phyloP scores from a whole-genome alignment of 495 filamentous ascomycete genomes.

The Xylaria acuta region DNA sequence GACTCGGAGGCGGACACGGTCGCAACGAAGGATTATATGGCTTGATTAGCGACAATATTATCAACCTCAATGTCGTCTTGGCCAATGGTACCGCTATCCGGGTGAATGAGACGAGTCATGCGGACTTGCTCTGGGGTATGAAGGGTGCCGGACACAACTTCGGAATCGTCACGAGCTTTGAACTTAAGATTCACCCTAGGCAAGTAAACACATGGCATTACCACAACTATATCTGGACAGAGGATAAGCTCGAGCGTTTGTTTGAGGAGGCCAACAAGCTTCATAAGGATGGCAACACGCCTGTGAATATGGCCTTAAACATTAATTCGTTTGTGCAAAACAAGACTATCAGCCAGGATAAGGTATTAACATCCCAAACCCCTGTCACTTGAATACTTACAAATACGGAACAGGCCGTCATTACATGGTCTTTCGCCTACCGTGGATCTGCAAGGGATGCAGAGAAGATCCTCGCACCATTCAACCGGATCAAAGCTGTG shows the following conservation, averaged over 20 bases:
- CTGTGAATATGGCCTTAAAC: slow-evolving; percentile 39
- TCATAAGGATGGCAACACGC: slow-evolving; percentile 41
- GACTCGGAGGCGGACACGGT: slow-evolving; percentile 67
- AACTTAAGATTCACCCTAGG: slow-evolving; percentile 31
- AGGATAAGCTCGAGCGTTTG: slow-evolving; percentile 43
- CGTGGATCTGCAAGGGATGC: no score
- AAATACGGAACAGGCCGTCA: neutral
- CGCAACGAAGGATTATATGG: slow-evolving; percentile 61
- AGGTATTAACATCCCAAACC: no score
- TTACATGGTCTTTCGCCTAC: neutral
- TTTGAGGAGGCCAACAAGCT: slow-evolving; percentile 38
- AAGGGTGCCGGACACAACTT: slow-evolving; percentile 63
- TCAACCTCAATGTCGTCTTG: slow-evolving; percentile 53
- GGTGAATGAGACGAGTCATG: slow-evolving; percentile 39
- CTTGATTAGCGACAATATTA: slow-evolving; percentile 56
- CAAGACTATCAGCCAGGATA: no score
- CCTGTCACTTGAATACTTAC: no score
- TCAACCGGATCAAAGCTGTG: no score
- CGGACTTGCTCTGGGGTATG: slow-evolving; percentile 58
- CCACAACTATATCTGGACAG: slow-evolving; percentile 49
- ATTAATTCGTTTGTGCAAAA: no score
- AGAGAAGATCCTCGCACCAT: no score
- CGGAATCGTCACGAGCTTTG: slow-evolving; percentile 55
- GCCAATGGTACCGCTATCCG: slow-evolving; percentile 54
- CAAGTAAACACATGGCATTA: slow-evolving; percentile 46